Percentiles rank a stretch among this genome's conserved stretches.
phyloP scores from a whole-genome alignment of 371 early-diverging fungal genomes.

The Mucor saturninus region DNA sequence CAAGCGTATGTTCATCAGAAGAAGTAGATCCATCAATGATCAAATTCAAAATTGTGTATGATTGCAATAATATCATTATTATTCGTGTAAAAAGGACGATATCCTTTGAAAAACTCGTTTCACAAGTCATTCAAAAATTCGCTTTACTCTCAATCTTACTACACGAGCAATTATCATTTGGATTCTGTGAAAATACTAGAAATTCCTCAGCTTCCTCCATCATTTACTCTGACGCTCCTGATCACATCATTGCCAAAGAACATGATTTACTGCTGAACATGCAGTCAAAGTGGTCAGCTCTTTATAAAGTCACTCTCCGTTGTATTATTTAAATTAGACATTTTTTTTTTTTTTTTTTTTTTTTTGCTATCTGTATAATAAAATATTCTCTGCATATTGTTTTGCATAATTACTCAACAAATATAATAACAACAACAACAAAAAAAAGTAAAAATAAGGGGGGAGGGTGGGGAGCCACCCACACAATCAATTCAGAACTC shows the following conservation, averaged over 20 bases:
- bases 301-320: slow-evolving; percentile 13
- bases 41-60: slow-evolving; percentile 23
- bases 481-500: too few relatives aligned
- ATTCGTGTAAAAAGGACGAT: slow-evolving; percentile 17
- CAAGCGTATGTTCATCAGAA: slow-evolving; percentile 10
- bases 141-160: slow-evolving; percentile 9
- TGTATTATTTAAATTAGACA: slow-evolving; percentile 7
- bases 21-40: slow-evolving; percentile 6
- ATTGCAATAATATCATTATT: slow-evolving; percentile 18
- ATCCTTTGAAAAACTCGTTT: slow-evolving; percentile 1
- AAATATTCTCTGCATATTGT: not conserved
- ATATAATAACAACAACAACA: too few relatives aligned
- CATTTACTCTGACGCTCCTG: slow-evolving; percentile 2
- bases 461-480: too few relatives aligned
- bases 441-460: too few relatives aligned
- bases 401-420: too few relatives aligned
- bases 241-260: not conserved
- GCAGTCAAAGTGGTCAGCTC: slow-evolving; percentile 2
- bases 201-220: slow-evolving; percentile 5
- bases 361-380: too few relatives aligned
- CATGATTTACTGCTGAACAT: not conserved
- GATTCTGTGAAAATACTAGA: not conserved
- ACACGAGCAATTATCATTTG: slow-evolving; percentile 5
- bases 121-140: slow-evolving; percentile 20
- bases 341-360: too few relatives aligned